These are phyloP conservation scores for Uronychia setigera DNA, from an alignment of 73 alveolate species.

Conservation along the genomic window DNA sequence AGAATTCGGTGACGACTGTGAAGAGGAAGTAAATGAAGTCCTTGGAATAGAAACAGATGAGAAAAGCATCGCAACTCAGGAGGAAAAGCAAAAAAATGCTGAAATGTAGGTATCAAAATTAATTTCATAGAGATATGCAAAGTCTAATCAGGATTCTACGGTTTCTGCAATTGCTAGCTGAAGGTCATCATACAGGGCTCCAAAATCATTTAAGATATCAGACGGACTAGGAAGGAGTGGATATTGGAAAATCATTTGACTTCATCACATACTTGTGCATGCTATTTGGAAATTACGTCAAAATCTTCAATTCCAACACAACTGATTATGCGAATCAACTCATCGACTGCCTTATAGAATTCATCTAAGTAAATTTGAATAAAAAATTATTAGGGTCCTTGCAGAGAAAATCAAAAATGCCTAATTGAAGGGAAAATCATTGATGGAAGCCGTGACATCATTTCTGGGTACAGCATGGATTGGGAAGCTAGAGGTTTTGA, in stretches of 20 bases:
- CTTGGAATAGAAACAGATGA: neutral
- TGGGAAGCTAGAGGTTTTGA: conserved; percentile 29
- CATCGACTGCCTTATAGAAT: conserved; percentile 71
- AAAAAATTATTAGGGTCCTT: conserved; percentile 62
- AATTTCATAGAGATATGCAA: neutral
- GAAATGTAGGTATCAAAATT: neutral
- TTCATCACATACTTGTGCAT: conserved; percentile 28
- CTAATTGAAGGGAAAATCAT: conserved; percentile 55
- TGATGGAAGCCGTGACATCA: conserved; percentile 37
- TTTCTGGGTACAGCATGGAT: conserved; percentile 12
- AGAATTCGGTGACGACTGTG: conserved; percentile 9
- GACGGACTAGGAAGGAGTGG: conserved; percentile 32
- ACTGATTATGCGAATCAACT: conserved; percentile 48
- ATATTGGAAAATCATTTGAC: conserved; percentile 48
- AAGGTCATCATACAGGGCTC: conserved; percentile 64
- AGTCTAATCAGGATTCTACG: conserved; percentile 18
- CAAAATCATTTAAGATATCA: conserved; percentile 67
- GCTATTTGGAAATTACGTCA: conserved; percentile 49
- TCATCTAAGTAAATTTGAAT: conserved; percentile 21
- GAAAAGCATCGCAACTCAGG: neutral
- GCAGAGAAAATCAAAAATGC: conserved; percentile 68
- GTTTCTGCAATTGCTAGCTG: conserved; percentile 75
- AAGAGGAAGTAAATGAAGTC: conserved; percentile 11
- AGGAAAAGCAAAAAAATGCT: conserved; percentile 5
- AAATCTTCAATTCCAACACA: conserved; percentile 33